Evolutionary conservation across 2,329 filamentous ascomycete species (phyloP), one percentile per base, ranked within the genome.

Genomic region (Fusarium papillatum): DNA sequence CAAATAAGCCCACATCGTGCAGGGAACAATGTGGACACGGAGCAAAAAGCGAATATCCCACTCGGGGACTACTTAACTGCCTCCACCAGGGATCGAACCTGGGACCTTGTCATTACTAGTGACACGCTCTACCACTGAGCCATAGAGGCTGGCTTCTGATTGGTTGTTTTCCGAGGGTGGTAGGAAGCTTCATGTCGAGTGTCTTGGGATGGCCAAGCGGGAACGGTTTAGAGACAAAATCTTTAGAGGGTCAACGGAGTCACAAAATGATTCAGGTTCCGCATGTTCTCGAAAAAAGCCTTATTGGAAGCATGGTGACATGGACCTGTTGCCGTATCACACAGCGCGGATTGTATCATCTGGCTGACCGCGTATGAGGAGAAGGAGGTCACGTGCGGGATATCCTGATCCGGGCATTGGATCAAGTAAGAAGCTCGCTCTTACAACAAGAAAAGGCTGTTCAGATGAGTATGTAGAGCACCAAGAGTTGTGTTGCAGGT

Each of bases 91-190:
- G 50, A 55, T 55, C 50, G 50, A 55, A 55, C 50, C 50, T 55
- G 26, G 50, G 50, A 55, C 50, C 50, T 55, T 55, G 26, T 55
- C 50, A 55, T 53, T 55, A 55, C 50, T 55, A 55, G 50, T 55
- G 50, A 55, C 26, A 55, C 50, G 50, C 50, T 55, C 50, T 55
- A 55, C 50, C 50, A 55, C 50, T 55, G 50, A 55, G 50, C 50
- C 50, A 55, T 55, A 29, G 50, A 31, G 50, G 50, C 50, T n/a
- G 17, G 19, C 29, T 55, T 55, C 50, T 55, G 50, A 55, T 55
- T 55, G 26, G 50, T 34, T 34, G 50, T 14, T 50, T n/a, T 7
- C 3, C 2, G 17, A 29, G 3, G 7, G 11, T 14, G 26, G 26
- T n/a, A 34, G 50, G 50, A 55, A 29, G 26, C 17, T 3, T 34